Evolutionary conservation across 2,329 filamentous ascomycete species (phyloP).

Genomic region (Paecilomyces sp.): DNA sequence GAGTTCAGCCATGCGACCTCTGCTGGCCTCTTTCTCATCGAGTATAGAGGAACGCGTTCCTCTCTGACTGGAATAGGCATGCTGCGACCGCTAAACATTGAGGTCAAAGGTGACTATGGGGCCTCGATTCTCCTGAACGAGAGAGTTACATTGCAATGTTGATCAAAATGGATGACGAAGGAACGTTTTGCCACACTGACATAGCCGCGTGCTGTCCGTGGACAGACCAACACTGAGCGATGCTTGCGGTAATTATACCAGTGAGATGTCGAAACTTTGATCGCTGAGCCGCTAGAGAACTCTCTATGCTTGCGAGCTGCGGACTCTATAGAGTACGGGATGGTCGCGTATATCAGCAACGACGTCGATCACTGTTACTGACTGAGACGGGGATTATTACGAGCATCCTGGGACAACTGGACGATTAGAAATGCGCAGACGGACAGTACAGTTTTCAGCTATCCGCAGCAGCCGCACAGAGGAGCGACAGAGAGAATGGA

Average conservation of each 20-base stretch:
- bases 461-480: neutral
- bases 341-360: neutral
- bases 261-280: neutral
- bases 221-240: neutral
- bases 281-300: neutral
- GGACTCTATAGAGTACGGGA: neutral
- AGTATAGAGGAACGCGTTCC: neutral
- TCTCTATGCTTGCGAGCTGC: neutral
- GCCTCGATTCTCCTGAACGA: neutral
- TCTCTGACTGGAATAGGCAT: neutral
- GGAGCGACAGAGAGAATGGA: neutral
- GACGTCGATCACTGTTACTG: neutral
- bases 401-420: neutral
- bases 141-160: neutral
- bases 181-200: neutral
- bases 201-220: neutral
- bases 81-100: neutral
- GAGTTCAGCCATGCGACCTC: neutral
- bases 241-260: neutral
- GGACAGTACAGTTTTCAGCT: neutral
- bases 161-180: neutral
- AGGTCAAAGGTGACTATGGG: neutral
- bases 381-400: neutral
- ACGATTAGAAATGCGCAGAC: neutral
- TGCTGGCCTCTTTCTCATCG: neutral